A percentile compares a stretch with the other conserved stretches of the same genome.
phyloP scores from a whole-genome alignment of 768 basidiomycete genomes.

The Asterophora parasitica region DNA sequence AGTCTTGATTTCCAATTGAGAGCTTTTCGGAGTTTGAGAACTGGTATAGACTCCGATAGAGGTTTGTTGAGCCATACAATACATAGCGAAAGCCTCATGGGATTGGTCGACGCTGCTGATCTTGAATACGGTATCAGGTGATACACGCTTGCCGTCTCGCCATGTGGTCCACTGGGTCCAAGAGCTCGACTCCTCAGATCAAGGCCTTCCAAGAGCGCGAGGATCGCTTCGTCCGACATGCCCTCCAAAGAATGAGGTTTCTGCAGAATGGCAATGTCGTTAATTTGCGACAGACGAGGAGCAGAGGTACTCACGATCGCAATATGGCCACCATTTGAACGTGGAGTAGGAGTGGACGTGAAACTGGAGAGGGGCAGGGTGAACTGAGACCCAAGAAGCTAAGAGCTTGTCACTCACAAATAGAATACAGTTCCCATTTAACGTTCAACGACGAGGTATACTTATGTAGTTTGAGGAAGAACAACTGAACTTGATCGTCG shows the following conservation, averaged over 20 bases:
- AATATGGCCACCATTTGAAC: too few species aligned
- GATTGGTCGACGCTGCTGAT: background rate
- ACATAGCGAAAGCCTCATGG: background rate
- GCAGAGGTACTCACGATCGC: too few species aligned
- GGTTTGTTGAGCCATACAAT: slow-evolving; percentile 3
- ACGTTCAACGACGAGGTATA: too few species aligned
- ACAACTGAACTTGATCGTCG: too few species aligned
- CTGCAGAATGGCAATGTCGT: background rate
- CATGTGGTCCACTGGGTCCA: background rate
- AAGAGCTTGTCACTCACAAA: too few species aligned
- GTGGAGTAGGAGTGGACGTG: too few species aligned
- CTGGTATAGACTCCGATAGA: slow-evolving; percentile 18
- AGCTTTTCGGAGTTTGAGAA: slow-evolving; percentile 15
- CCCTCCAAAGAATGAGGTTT: background rate
- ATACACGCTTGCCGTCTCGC: background rate
- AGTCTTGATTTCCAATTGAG: background rate
- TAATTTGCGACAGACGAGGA: too few species aligned
- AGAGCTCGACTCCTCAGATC: background rate
- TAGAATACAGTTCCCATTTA: too few species aligned
- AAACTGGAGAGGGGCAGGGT: too few species aligned
- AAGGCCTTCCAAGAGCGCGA: background rate
- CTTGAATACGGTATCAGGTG: slow-evolving; percentile 6
- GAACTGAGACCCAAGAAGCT: too few species aligned
- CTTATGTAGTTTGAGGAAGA: too few species aligned
- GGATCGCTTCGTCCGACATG: background rate